A percentile compares a stretch with the other conserved stretches of the same genome.
Evolutionary conservation across 805 yeast species (phyloP).

Genomic region (Spathaspora boniae): DNA sequence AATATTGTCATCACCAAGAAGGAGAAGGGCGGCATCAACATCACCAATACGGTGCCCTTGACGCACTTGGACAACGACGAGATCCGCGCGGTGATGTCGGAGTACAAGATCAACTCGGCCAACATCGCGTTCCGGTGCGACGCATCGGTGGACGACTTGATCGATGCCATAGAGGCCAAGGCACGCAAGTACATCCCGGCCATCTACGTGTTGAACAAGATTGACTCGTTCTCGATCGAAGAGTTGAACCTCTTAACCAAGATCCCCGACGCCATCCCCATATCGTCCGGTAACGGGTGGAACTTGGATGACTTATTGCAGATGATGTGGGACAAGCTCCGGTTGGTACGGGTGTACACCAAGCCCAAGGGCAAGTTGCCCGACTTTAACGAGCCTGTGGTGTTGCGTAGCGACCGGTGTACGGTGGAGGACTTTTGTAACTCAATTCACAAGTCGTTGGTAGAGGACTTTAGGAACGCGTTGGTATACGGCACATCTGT

Average conservation of each 20-base stretch:
- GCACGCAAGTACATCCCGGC: slow-evolving; percentile 95
- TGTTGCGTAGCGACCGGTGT: slow-evolving; percentile 74
- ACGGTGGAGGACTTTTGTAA: slow-evolving; percentile 95
- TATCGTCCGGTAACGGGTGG: slow-evolving; percentile 95
- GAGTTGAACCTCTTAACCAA: slow-evolving; percentile 87
- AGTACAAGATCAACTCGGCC: slow-evolving; percentile 92
- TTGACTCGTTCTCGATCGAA: slow-evolving; percentile 90
- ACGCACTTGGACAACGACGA: slow-evolving; percentile 91
- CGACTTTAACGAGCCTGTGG: slow-evolving; percentile 94
- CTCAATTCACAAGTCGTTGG: slow-evolving; percentile 90
- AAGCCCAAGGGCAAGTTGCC: slow-evolving; percentile 95
- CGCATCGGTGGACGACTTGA: slow-evolving; percentile 95
- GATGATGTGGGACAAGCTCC: slow-evolving; percentile 90
- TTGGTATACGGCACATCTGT: slow-evolving; percentile 91
- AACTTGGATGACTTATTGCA: slow-evolving; percentile 92
- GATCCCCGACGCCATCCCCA: slow-evolving; percentile 96
- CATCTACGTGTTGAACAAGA: slow-evolving; percentile 88
- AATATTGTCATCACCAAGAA: slow-evolving; percentile 88
- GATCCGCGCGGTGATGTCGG: slow-evolving; percentile 92
- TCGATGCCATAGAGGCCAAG: slow-evolving; percentile 88
- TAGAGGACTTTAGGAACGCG: slow-evolving; percentile 90
- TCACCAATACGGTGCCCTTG: slow-evolving; percentile 89
- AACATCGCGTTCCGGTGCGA: slow-evolving; percentile 96
- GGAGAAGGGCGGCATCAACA: slow-evolving; percentile 93
- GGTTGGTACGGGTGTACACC: slow-evolving; percentile 92